Evolutionary conservation across 192 early-diverging fungal species (phyloP).

Genomic region (Entophlyctis luteolus): DNA sequence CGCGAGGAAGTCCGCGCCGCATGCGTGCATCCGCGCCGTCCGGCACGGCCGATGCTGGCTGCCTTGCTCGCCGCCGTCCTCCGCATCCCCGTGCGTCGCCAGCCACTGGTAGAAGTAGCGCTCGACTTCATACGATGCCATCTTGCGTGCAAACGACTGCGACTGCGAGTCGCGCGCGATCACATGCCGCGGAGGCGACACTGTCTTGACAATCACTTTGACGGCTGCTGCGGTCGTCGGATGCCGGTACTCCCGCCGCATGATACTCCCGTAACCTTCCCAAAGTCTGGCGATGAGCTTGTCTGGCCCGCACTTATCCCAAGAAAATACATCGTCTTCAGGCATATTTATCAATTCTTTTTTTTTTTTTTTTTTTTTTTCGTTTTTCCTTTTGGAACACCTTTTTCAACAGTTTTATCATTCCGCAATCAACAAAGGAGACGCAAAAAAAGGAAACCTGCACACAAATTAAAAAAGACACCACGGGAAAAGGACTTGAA

Average conservation of each 20-base stretch:
- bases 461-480: too few relatives aligned
- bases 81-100: too few relatives aligned
- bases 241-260: background rate
- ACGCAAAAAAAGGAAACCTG: too few relatives aligned
- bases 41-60: background rate
- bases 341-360: too few relatives aligned
- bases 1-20: background rate
- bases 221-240: background rate
- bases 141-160: conserved; percentile 2
- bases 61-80: background rate
- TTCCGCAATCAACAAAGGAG: too few relatives aligned
- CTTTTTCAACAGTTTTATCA: too few relatives aligned
- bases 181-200: background rate
- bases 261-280: background rate
- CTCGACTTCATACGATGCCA: conserved; percentile 4
- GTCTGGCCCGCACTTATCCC: background rate
- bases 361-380: too few relatives aligned
- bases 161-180: background rate
- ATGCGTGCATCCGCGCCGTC: background rate
- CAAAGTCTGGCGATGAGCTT: background rate
- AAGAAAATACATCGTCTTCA: too few relatives aligned
- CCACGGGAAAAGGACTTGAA: too few relatives aligned
- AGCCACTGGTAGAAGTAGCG: background rate
- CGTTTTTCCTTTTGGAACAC: too few relatives aligned
- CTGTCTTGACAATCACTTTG: background rate